These are phyloP conservation scores for Nemania diffusa DNA, from an alignment of 2,329 filamentous ascomycete genomes.

Conservation along the genomic window DNA sequence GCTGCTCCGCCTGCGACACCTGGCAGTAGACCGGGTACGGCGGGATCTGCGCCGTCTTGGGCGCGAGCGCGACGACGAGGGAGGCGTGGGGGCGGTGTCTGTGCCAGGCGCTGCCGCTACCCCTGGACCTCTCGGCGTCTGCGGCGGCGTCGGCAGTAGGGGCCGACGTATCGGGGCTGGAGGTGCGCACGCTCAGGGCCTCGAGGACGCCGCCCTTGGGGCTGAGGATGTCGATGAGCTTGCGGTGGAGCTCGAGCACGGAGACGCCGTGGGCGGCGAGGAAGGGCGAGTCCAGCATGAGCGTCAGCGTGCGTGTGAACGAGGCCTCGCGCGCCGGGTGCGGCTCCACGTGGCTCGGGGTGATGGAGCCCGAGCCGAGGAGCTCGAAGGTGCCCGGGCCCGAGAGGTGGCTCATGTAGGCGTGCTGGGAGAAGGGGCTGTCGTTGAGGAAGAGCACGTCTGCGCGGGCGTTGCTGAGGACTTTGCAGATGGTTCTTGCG, in stretches of 20 bases:
- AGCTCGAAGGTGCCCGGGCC: slow-evolving; percentile 31
- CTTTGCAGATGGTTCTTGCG: slow-evolving; percentile 20
- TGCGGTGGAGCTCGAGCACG: slow-evolving; percentile 29
- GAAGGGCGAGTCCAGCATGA: slow-evolving; percentile 32
- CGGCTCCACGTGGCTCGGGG: slow-evolving; percentile 3
- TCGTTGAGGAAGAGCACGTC: slow-evolving; percentile 36
- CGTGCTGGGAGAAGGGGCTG: slow-evolving; percentile 32
- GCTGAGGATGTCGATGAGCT: slow-evolving; percentile 25
- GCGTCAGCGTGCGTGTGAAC: slow-evolving; percentile 27
- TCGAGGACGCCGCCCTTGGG: neutral
- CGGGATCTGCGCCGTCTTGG: neutral
- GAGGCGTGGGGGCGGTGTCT: neutral
- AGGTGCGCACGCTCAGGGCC: neutral
- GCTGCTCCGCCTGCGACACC: slow-evolving; percentile 8
- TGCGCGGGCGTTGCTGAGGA: slow-evolving; percentile 17
- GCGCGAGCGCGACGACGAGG: neutral
- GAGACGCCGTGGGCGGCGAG: slow-evolving; percentile 26
- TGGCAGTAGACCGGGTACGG: slow-evolving; percentile 31
- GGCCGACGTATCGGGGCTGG: neutral
- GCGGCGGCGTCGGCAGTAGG: neutral
- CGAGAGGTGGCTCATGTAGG: slow-evolving; percentile 16
- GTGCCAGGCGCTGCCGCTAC: neutral
- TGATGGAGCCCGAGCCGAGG: slow-evolving; percentile 27
- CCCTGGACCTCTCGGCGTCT: neutral
- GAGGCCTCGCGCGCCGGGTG: slow-evolving; percentile 12